Evolutionary conservation across 805 yeast genomes (phyloP).

Genomic region (Scheffersomyces stipitis): DNA sequence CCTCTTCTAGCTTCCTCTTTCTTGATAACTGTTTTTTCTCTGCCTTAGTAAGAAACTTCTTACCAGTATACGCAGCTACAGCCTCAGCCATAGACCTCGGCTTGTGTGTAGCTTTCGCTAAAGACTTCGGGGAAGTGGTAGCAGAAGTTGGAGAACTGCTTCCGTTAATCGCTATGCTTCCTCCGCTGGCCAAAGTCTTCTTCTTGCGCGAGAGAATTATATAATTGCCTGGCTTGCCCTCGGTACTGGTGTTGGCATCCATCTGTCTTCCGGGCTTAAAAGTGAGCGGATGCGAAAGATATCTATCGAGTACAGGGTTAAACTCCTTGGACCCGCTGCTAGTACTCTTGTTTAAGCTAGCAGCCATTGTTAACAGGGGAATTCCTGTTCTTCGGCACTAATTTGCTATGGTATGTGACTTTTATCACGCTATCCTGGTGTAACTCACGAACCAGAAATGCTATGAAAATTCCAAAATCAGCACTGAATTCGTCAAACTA

Average conservation of each 20-base stretch:
- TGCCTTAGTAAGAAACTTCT: constrained; percentile 50
- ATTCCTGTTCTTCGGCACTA: too few species aligned
- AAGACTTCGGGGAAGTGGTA: constrained; percentile 9
- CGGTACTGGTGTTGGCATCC: constrained; percentile 44
- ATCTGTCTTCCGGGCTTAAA: constrained; percentile 59
- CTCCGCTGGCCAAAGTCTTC: background rate
- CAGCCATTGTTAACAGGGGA: background rate
- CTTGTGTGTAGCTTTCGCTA: constrained; percentile 17
- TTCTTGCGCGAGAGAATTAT: constrained; percentile 31
- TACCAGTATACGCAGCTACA: constrained; percentile 56
- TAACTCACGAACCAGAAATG: too few species aligned
- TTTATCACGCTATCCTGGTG: too few species aligned
- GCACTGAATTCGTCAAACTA: too few species aligned
- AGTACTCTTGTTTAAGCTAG: background rate
- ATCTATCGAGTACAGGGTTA: constrained; percentile 62
- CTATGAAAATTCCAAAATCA: too few species aligned
- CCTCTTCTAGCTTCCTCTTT: constrained; percentile 18
- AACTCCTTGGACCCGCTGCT: constrained; percentile 7
- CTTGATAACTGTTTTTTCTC: constrained; percentile 33
- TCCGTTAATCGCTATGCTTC: constrained; percentile 5
- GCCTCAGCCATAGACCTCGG: constrained; percentile 59
- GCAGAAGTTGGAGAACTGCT: background rate
- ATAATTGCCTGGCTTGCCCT: constrained; percentile 49
- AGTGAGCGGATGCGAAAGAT: constrained; percentile 58
- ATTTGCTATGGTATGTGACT: too few species aligned